These are phyloP conservation scores for Talinum fruticosum DNA, from an alignment of 148 eudicot genomes.

Conservation along the genomic window DNA sequence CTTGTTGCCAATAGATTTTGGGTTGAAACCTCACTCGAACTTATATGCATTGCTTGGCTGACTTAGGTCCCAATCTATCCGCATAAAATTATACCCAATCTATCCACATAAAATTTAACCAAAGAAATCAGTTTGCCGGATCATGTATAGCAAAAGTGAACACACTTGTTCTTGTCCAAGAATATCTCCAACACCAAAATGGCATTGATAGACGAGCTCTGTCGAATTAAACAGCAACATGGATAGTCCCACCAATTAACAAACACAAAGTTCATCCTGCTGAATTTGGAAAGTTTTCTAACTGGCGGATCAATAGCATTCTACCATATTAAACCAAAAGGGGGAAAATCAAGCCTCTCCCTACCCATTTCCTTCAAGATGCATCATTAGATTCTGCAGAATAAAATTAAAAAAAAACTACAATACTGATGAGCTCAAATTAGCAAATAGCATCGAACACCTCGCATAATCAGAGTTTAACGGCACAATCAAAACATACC, in stretches of 20 bases:
- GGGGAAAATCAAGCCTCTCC: neutral
- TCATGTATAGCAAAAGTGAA: too few species aligned
- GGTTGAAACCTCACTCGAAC: too few species aligned
- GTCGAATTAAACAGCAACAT: neutral
- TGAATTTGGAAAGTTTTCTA: neutral
- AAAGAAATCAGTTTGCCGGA: too few species aligned
- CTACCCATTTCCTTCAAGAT: neutral
- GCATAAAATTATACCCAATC: too few species aligned
- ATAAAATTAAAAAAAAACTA: neutral
- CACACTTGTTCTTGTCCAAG: too few species aligned
- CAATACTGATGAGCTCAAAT: neutral
- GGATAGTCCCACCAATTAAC: neutral
- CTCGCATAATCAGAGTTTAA: neutral
- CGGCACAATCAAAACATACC: slow-evolving; percentile 51
- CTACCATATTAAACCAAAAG: neutral
- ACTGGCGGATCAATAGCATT: neutral
- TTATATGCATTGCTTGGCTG: too few species aligned
- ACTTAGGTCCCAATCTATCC: too few species aligned
- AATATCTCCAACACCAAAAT: neutral
- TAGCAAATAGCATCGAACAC: neutral
- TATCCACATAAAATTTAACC: too few species aligned
- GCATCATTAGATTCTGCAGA: neutral
- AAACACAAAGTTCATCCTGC: neutral
- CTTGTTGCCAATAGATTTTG: too few species aligned
- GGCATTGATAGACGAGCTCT: neutral